These are phyloP conservation scores for Benincasa hispida DNA, from an alignment of 306 rosid genomes.

Conservation along the genomic window DNA sequence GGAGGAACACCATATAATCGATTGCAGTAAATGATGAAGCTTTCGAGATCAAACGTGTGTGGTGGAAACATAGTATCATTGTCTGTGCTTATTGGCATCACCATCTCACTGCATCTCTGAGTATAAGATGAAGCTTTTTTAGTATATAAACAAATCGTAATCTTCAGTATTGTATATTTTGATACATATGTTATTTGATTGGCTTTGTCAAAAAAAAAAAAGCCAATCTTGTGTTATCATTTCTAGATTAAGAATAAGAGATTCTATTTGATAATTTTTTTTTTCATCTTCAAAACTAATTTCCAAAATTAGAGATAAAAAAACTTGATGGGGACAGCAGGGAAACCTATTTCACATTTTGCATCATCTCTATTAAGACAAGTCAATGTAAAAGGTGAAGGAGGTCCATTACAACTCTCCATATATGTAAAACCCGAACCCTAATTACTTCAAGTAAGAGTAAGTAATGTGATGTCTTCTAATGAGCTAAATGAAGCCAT, in stretches of 20 bases:
- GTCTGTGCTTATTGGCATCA: slow-evolving; percentile 14
- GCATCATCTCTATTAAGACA: background rate
- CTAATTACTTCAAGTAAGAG: too few relatives aligned
- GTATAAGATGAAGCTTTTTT: background rate
- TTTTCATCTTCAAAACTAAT: background rate
- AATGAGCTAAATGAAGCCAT: too few relatives aligned
- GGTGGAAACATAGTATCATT: slow-evolving; percentile 17
- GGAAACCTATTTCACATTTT: background rate
- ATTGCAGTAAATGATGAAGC: slow-evolving; percentile 14
- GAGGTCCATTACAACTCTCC: background rate
- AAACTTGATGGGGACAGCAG: background rate
- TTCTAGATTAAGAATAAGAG: background rate
- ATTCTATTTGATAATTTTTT: background rate
- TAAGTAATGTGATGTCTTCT: too few relatives aligned
- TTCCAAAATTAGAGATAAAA: background rate
- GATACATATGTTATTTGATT: background rate
- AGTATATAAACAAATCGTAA: background rate
- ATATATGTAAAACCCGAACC: too few relatives aligned
- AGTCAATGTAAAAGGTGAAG: background rate
- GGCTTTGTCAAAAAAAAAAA: background rate
- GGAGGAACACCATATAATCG: slow-evolving; percentile 30
- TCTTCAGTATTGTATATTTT: background rate
- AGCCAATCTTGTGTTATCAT: background rate
- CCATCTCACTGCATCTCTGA: slow-evolving; percentile 40
- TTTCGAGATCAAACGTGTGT: background rate